phyloP scores from a whole-genome alignment of 495 filamentous ascomycete genomes.

The Penicillium roqueforti region DNA sequence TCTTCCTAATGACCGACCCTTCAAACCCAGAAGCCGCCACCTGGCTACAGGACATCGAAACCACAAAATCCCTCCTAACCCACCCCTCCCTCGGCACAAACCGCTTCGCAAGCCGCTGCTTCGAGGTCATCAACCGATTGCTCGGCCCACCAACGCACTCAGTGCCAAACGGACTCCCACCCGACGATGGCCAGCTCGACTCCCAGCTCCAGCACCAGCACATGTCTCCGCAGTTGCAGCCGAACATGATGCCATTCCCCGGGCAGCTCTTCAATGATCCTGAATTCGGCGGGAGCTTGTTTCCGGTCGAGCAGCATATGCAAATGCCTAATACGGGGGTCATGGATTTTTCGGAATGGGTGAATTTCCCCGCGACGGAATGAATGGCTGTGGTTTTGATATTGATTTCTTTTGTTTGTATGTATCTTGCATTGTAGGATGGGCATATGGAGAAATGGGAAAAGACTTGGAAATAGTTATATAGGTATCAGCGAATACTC shows the following conservation, averaged over 20 bases:
- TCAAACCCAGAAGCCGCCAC: slow-evolving; percentile 37
- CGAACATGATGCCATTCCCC: slow-evolving; percentile 39
- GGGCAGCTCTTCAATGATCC: slow-evolving; percentile 40
- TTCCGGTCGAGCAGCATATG: slow-evolving; percentile 38
- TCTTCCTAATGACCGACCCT: slow-evolving; percentile 48
- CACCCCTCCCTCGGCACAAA: slow-evolving; percentile 42
- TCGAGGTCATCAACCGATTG: slow-evolving; percentile 44
- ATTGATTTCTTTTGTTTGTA: neutral
- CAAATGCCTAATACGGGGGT: slow-evolving; percentile 26
- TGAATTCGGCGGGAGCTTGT: slow-evolving; percentile 34
- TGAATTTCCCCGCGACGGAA: slow-evolving; percentile 34
- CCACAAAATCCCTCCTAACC: slow-evolving; percentile 42
- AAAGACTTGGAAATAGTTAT: neutral
- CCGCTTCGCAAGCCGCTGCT: slow-evolving; percentile 41
- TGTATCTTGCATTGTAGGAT: slow-evolving; percentile 7
- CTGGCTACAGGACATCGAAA: slow-evolving; percentile 47
- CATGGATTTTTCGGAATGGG: slow-evolving; percentile 48
- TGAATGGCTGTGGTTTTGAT: slow-evolving; percentile 11
- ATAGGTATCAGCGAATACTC: neutral
- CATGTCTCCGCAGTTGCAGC: slow-evolving; percentile 13
- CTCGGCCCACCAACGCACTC: slow-evolving; percentile 29
- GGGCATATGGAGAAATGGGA: neutral
- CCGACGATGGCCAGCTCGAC: neutral
- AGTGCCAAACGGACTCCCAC: slow-evolving; percentile 4
- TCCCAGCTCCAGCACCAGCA: slow-evolving; percentile 9